Evolutionary conservation across 1,284 basidiomycete genomes (phyloP), one percentile per base, ranked within the genome.

Genomic region (Moesziomyces sp.): DNA sequence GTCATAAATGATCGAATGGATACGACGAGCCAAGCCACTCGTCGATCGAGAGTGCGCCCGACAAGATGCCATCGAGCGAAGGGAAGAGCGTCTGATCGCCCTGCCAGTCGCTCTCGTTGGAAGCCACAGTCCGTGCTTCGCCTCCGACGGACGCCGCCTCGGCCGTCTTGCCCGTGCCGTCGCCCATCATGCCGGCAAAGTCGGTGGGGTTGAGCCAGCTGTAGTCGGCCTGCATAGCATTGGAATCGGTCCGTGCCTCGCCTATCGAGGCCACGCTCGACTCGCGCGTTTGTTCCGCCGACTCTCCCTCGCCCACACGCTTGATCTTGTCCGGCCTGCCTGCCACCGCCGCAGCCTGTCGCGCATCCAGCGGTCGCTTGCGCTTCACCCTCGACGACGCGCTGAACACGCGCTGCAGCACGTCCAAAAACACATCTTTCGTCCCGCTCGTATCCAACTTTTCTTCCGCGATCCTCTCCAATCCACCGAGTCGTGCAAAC

Each of bases 1-100:
- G 7, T 63, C 28, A 72, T 6, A 72, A 45, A 48, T 72, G 69
- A 30, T 66, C 63, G 43, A 72, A 72, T 0, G 69, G 63, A 48
- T 66, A 72, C 26, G 56, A 66, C 19, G 69, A 66, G 28, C 69
- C 69, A n/a, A 72, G 56, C 69, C 63, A 72, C 46, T 72, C 63
- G n/a, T 72, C 63, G 30, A 72, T 67, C 45, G 69, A 72, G 19
- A 67, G 26, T 7, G 63, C 59, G 5, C 69, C 63, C 13, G 69
- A 72, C 26, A 72, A 44, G 23, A 72, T 72, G 18, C 69, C 63
- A 21, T 66, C 63, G 38, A 72, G 52, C 33, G 69, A 66, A 7
- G 69, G 63, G 26, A 72, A 66, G 23, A 72, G 52, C 42, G 59
- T 56, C 28, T 72, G 69, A 33, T 66, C 58, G 7, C 54, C 57